Base-by-base conservation (phyloP, 768 basidiomycete species). In the Auriscalpium microsporum region DNA sequence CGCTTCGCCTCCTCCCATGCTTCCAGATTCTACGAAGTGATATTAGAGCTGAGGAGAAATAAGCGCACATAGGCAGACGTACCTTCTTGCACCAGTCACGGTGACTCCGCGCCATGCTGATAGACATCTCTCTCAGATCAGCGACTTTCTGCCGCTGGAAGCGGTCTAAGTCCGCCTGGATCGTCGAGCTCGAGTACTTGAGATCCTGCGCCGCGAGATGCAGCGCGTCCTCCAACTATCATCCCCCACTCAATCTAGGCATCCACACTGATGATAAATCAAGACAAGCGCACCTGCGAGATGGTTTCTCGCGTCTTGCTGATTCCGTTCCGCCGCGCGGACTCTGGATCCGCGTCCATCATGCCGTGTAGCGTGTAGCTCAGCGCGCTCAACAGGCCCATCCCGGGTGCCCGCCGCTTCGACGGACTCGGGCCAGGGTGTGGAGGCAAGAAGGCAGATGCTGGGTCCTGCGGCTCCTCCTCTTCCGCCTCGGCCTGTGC, bases 111-210 rank as follows among this genome's bases (percentile, higher is more conserved):
- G 93, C 90, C 80, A 98, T 86, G 62, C 81, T 82, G 58, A 98
- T 90, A 40, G 87, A 74, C 94, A 99, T 94, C 68, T 95, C 91
- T 38, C 94, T 76, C 62, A 98, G 62, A 73, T 99, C 96, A 8
- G 93, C 92, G 3, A 99, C 96, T 68, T 99, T 99, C 75, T 98
- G 96, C 21, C 96, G 82, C 68, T 99, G 96, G 72, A 99, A 99
- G 50, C 96, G 82, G 72, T 99, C 96, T 60, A 99, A 74, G 72
- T 99, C 96, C 14, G 92, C 91, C 69, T 99, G 96, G 52, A 99
- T 94, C 19, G 94, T 97, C 45, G 87, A 89, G 63, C 90, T 93
- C 0, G 95, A 90, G 70, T 95, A 98, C 67, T 97, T 95, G 46
- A 99, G 78, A 70, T 99, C 96, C 65, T 92, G 90, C 1, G 89